Evolutionary conservation across 768 basidiomycete genomes (phyloP).

Genomic region (Panaeolus papilionaceus): DNA sequence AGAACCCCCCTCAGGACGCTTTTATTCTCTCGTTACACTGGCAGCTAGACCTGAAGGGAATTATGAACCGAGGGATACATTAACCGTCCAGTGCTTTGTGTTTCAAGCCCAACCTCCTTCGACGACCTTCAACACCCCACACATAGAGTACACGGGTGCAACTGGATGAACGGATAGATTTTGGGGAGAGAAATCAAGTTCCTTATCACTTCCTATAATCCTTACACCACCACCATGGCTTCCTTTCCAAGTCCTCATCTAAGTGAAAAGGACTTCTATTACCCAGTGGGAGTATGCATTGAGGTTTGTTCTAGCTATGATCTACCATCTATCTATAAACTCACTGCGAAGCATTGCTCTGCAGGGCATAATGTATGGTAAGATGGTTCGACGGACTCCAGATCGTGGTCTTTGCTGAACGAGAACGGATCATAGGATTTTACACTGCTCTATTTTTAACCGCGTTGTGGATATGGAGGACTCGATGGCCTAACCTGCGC

Average conservation of each 20-base stretch:
- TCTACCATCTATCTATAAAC: not conserved
- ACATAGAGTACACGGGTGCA: too few relatives aligned
- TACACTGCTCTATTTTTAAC: slow-evolving; percentile 23
- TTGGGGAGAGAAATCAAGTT: not conserved
- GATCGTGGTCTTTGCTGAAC: not conserved
- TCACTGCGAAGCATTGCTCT: not conserved
- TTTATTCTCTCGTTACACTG: too few relatives aligned
- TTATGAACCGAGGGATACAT: too few relatives aligned
- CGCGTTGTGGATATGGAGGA: slow-evolving; percentile 21
- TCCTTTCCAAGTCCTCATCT: not conserved
- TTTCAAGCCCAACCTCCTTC: too few relatives aligned
- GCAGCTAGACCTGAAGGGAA: too few relatives aligned
- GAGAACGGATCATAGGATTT: slow-evolving; percentile 16
- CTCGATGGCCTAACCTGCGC: not conserved
- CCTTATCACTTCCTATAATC: not conserved
- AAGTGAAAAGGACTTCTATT: not conserved
- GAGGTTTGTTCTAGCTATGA: not conserved
- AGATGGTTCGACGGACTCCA: not conserved
- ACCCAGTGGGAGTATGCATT: not conserved
- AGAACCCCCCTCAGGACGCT: too few relatives aligned
- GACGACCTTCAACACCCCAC: too few relatives aligned
- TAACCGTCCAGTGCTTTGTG: too few relatives aligned
- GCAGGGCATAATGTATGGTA: not conserved
- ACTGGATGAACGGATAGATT: too few relatives aligned
- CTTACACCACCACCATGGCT: not conserved